A percentile compares a stretch with the other conserved stretches of the same genome.
phyloP scores from a whole-genome alignment of 768 basidiomycete species.

The Russula ochroleuca region DNA sequence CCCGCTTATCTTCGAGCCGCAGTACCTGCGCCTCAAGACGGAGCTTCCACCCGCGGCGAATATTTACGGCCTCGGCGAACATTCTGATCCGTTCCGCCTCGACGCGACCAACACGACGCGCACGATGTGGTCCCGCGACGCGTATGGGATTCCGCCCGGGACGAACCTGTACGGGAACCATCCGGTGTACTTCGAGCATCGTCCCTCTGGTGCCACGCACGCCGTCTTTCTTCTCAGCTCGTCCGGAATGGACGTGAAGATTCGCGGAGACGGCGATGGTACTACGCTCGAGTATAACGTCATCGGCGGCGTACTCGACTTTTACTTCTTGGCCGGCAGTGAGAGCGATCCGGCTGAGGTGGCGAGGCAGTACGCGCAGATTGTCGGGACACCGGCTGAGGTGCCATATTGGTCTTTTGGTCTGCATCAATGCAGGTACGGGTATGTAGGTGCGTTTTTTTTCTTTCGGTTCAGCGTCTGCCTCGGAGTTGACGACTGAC shows the following conservation, averaged over 20 bases:
- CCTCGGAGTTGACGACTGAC: not conserved
- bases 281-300: constrained; percentile 64
- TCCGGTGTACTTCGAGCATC: constrained; percentile 69
- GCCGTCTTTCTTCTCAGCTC: constrained; percentile 67
- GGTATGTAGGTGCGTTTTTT: constrained; percentile 50
- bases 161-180: constrained; percentile 72
- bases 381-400: constrained; percentile 63
- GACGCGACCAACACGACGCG: constrained; percentile 40
- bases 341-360: constrained; percentile 52
- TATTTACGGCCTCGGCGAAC: constrained; percentile 77
- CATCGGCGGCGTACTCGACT: constrained; percentile 73
- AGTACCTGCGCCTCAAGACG: constrained; percentile 72
- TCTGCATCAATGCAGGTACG: constrained; percentile 68
- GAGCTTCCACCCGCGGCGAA: constrained; percentile 55
- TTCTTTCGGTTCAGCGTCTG: not conserved
- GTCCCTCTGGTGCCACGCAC: constrained; percentile 54
- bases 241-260: constrained; percentile 75
- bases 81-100: constrained; percentile 61
- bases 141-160: constrained; percentile 51
- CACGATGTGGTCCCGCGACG: constrained; percentile 65
- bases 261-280: constrained; percentile 34
- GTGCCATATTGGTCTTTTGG: constrained; percentile 75
- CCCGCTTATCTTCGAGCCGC: constrained; percentile 69
- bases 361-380: constrained; percentile 62
- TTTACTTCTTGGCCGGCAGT: constrained; percentile 74